phyloP scores from a whole-genome alignment of 176 grass and related monocot species.

The Saccharum officinarum region DNA sequence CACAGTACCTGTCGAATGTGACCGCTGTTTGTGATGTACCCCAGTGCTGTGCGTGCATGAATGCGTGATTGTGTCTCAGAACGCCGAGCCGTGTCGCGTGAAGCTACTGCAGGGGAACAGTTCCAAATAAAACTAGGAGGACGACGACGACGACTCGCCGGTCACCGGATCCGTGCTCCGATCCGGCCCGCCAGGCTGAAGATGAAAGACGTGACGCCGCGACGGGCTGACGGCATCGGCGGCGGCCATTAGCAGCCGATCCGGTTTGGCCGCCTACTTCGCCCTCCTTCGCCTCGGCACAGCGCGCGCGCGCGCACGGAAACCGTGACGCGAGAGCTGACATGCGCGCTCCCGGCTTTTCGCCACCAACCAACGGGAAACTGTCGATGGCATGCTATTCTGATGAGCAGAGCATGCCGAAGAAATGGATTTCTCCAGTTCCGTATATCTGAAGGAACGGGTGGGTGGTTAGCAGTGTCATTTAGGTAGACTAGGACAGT shows the following conservation, averaged over 20 bases:
- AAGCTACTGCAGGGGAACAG: not conserved
- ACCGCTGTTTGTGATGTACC: not conserved
- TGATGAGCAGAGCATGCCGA: not conserved
- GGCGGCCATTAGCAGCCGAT: constrained; percentile 27
- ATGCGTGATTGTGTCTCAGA: constrained; percentile 5
- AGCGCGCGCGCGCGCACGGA: not conserved
- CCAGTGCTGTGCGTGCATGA: not conserved
- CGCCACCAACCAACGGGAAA: constrained; percentile 35
- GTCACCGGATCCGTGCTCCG: not conserved
- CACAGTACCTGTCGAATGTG: not conserved
- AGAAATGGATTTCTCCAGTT: not conserved
- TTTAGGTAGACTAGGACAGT: constrained; percentile 23
- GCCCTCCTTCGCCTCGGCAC: not conserved
- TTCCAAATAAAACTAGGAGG: not conserved
- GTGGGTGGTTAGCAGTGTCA: constrained; percentile 25
- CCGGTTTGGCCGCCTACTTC: constrained; percentile 33
- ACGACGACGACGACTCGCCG: not conserved
- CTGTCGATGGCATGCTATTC: not conserved
- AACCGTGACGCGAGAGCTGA: not conserved
- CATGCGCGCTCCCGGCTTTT: constrained; percentile 21
- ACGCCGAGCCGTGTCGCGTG: not conserved
- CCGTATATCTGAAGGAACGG: not conserved
- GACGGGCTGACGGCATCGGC: not conserved
- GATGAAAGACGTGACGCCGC: constrained; percentile 1
- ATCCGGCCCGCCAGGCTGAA: not conserved